Evolutionary conservation across 768 basidiomycete genomes (phyloP), one percentile per base, ranked within the genome.

Genomic region (Saitozyma sp.): DNA sequence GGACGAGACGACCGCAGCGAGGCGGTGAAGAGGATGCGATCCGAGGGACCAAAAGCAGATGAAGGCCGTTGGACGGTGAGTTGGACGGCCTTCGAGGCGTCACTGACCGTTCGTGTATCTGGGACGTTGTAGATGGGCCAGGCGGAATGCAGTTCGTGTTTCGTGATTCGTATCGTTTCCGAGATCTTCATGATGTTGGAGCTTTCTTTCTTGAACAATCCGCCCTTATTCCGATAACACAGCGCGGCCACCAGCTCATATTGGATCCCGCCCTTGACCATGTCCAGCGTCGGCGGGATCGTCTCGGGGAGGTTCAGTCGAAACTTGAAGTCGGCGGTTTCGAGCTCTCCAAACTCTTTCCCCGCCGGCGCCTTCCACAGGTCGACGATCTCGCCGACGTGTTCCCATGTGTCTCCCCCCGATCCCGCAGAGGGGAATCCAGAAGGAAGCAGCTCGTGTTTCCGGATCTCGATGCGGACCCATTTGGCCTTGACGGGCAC

Each of bases 241-340:
- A 94, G 84, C 50, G 87, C 90, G 6, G 91, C 93, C 11, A 94
- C 85, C 11, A 97, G 85, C 77, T 96, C 93, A 73, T 97, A 96
- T 64, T 87, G 84, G 65, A 97, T 88, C 5, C 91, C 91, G 71
- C 85, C 85, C 76, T 85, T 87, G 59, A 64, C 56, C 61, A 96
- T 82, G 6, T 88, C 85, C 61, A 92, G 85, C 48, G 85, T 90
- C 14, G 93, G 91, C 2, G 94, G 93, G 62, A 92, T 88, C 9
- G 90, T 89, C 78, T 95, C 92, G 0, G 94, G 94, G 71, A 97
- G 88, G 29, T 92, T 89, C 54, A 97, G 89, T 60, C 86, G 86
- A 78, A 97, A 97, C 3, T 89, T 88, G 67, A 91, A 88, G 81
- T 93, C 92, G 9, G 64, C 91, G 38, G 89, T 86, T 46, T 84